phyloP scores from a whole-genome alignment of 1,139 yeast species.

The Geotrichum europaeum region DNA sequence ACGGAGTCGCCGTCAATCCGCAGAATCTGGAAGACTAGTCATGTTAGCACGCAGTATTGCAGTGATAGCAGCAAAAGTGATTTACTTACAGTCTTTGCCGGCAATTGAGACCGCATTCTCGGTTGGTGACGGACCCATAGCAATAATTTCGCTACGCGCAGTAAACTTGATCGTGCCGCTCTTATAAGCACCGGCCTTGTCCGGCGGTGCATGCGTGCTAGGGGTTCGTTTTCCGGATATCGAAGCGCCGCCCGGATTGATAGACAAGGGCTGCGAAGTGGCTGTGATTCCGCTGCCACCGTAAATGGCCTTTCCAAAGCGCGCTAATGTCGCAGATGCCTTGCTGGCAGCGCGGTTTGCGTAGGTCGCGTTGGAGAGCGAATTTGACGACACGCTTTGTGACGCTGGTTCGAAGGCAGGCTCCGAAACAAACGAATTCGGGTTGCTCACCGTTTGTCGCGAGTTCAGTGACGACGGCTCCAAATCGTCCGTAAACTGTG shows the following conservation, averaged over 20 bases:
- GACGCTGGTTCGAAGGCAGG: not conserved
- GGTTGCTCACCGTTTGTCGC: not conserved
- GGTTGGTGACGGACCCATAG: slow-evolving; percentile 31
- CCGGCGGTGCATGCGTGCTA: not conserved
- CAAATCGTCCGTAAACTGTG: not conserved
- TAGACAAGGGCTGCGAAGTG: not conserved
- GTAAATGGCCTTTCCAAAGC: slow-evolving; percentile 32
- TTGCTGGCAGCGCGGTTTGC: slow-evolving; percentile 27
- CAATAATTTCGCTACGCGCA: slow-evolving; percentile 29
- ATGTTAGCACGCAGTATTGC: not conserved
- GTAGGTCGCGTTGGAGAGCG: slow-evolving; percentile 10
- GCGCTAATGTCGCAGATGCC: slow-evolving; percentile 29
- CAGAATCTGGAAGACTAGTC: slow-evolving; percentile 29
- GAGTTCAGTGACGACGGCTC: not conserved
- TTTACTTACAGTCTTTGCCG: slow-evolving; percentile 28
- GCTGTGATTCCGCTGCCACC: slow-evolving; percentile 15
- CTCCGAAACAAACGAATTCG: slow-evolving; percentile 1
- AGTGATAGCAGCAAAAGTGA: not conserved
- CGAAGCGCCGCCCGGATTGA: not conserved
- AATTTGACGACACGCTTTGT: not conserved
- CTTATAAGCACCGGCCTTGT: not conserved
- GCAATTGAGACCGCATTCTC: slow-evolving; percentile 30
- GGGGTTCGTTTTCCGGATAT: not conserved
- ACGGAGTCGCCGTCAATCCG: slow-evolving; percentile 22
- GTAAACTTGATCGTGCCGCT: slow-evolving; percentile 5